Conservation (phyloP, 768 basidiomycete species). For the Lentinula detonsa region DNA sequence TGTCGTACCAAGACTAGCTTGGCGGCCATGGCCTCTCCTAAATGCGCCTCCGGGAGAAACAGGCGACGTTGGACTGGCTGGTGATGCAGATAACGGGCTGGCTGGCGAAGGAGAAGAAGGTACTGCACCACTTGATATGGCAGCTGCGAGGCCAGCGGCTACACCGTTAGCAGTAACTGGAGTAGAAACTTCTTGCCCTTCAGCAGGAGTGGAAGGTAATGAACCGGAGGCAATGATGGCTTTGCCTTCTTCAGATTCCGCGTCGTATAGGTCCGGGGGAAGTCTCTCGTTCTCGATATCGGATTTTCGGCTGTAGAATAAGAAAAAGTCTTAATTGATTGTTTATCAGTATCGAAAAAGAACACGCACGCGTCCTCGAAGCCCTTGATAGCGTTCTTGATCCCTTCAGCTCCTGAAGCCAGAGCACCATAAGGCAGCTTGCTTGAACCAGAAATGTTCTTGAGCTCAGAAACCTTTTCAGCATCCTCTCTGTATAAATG, state of each 20-base stretch:
- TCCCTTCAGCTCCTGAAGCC: slow-evolving; percentile 86
- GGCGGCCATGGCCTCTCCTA: slow-evolving; percentile 68
- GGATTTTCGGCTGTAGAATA: slow-evolving; percentile 69
- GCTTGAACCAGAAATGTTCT: slow-evolving; percentile 74
- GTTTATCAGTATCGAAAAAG: not conserved
- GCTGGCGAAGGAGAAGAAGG: slow-evolving; percentile 20
- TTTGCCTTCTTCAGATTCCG: slow-evolving; percentile 63
- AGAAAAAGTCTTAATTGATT: not conserved
- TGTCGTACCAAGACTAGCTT: slow-evolving; percentile 88
- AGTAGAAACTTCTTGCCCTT: slow-evolving; percentile 32
- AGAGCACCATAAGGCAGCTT: slow-evolving; percentile 81
- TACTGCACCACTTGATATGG: slow-evolving; percentile 22
- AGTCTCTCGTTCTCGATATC: slow-evolving; percentile 99
- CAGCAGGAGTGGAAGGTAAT: slow-evolving; percentile 53
- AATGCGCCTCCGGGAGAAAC: slow-evolving; percentile 39
- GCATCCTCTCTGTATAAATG: slow-evolving; percentile 77
- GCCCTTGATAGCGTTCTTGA: slow-evolving; percentile 88
- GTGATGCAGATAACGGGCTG: slow-evolving; percentile 6
- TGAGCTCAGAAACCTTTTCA: slow-evolving; percentile 95
- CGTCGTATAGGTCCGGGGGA: slow-evolving; percentile 93
- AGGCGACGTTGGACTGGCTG: slow-evolving; percentile 31
- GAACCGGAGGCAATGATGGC: slow-evolving; percentile 45
- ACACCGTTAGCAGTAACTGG: slow-evolving; percentile 43
- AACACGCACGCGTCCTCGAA: slow-evolving; percentile 91
- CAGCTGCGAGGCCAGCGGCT: slow-evolving; percentile 35